Percentiles rank a stretch among this genome's conserved stretches.
These are phyloP conservation scores for Candida sp. DNA, from an alignment of 1,139 yeast species.

Conservation along the genomic window DNA sequence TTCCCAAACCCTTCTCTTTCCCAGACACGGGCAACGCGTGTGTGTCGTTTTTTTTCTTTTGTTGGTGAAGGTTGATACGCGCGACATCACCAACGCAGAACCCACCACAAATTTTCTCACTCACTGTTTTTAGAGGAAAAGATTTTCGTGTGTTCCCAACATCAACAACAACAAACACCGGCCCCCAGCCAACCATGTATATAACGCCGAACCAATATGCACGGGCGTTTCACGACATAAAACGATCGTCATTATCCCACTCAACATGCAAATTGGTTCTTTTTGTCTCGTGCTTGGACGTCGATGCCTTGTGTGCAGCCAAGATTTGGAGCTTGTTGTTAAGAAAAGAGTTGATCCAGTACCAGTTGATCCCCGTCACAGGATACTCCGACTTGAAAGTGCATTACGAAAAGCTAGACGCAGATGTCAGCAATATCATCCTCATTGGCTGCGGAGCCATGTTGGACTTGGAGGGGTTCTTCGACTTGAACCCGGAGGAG, in stretches of 20 bases:
- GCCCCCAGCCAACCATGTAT: constrained; percentile 50
- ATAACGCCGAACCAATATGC: constrained; percentile 65
- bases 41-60: not conserved
- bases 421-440: constrained; percentile 77
- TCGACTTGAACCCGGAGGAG: constrained; percentile 65
- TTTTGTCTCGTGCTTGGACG: constrained; percentile 88
- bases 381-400: constrained; percentile 81
- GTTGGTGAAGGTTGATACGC: not conserved
- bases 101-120: not conserved
- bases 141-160: not conserved
- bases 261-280: constrained; percentile 89
- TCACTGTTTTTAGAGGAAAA: not conserved
- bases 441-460: constrained; percentile 96
- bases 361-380: constrained; percentile 91
- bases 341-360: constrained; percentile 83
- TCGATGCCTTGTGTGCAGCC: constrained; percentile 93
- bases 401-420: constrained; percentile 69
- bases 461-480: constrained; percentile 81
- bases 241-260: constrained; percentile 73
- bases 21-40: not conserved
- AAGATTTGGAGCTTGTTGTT: constrained; percentile 73
- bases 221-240: constrained; percentile 61
- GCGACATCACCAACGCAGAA: not conserved
- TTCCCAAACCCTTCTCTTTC: not conserved
- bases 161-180: constrained; percentile 3